phyloP scores from a whole-genome alignment of 2,329 filamentous ascomycete species.

The Neofusicoccum umdonicola region DNA sequence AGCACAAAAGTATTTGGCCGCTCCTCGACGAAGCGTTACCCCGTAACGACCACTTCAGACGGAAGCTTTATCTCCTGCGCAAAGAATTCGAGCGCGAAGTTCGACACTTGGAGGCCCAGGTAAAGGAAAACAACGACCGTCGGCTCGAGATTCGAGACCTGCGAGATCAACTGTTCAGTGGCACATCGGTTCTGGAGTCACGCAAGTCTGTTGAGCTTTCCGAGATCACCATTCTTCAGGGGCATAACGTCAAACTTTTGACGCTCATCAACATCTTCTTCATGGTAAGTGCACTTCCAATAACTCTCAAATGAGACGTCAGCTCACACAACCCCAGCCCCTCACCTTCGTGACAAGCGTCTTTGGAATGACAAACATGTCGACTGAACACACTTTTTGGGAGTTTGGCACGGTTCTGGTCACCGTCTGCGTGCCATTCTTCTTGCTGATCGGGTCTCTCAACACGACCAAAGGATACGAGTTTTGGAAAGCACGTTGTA shows the following conservation, averaged over 20 bases:
- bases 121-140: conserved; percentile 53
- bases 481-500: conserved; percentile 29
- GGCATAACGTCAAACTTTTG: conserved; percentile 60
- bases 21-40: conserved; percentile 47
- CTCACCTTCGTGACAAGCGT: conserved; percentile 62
- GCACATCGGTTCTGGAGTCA: conserved; percentile 62
- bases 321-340: conserved; percentile 31
- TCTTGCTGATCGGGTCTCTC: conserved; percentile 45
- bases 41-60: conserved; percentile 49
- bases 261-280: conserved; percentile 63
- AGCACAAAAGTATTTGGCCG: conserved; percentile 56
- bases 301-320: neutral
- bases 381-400: conserved; percentile 33
- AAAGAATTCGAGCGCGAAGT: conserved; percentile 54
- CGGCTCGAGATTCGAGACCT: conserved; percentile 56
- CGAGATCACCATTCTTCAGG: conserved; percentile 55
- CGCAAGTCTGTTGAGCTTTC: conserved; percentile 58
- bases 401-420: conserved; percentile 42
- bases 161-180: conserved; percentile 62
- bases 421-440: conserved; percentile 46
- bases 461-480: conserved; percentile 41
- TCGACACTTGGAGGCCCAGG: conserved; percentile 47
- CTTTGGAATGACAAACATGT: conserved; percentile 54
- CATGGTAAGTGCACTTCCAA: conserved; percentile 31
- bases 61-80: conserved; percentile 47